Percentiles rank a stretch among this genome's conserved stretches.
These are phyloP conservation scores for Candida dendrica DNA, from an alignment of 805 yeast genomes.

Conservation along the genomic window DNA sequence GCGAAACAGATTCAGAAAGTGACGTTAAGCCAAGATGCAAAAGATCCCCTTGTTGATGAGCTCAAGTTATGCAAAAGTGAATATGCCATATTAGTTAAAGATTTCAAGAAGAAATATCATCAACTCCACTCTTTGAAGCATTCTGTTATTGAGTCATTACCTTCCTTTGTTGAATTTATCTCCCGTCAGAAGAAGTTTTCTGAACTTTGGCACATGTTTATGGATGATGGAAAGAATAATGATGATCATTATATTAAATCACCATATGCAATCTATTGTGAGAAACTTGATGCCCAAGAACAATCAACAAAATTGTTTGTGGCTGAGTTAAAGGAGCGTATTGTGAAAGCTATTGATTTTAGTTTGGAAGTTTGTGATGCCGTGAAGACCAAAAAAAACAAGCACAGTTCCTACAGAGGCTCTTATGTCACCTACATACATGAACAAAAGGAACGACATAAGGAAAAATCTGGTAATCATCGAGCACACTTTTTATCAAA, in stretches of 20 bases:
- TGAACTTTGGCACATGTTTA: conserved; percentile 22
- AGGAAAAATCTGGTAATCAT: background rate
- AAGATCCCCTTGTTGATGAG: background rate
- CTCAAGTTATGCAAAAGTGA: background rate
- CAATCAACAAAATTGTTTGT: conserved; percentile 20
- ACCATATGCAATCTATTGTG: conserved; percentile 21
- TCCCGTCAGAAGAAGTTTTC: conserved; percentile 12
- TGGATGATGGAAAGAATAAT: conserved; percentile 18
- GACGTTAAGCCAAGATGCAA: background rate
- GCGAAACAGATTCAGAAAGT: background rate
- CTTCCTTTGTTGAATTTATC: conserved; percentile 6
- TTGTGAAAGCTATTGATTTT: conserved; percentile 22
- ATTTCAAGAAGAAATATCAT: conserved; percentile 15
- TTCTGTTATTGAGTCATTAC: conserved; percentile 8
- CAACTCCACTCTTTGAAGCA: conserved; percentile 15
- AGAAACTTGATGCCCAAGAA: conserved; percentile 21
- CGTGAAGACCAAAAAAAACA: conserved; percentile 21
- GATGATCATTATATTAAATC: conserved; percentile 19
- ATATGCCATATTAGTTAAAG: background rate
- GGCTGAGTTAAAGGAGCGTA: conserved; percentile 18
- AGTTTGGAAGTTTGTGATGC: conserved; percentile 18
- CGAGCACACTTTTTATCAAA: background rate
- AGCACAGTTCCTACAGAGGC: conserved; percentile 23
- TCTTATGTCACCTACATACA: conserved; percentile 22
- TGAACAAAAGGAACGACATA: conserved; percentile 1